Evolutionary conservation across 768 basidiomycete species (phyloP), one percentile per base, ranked within the genome.

Genomic region (Auricularia auricula-judae): DNA sequence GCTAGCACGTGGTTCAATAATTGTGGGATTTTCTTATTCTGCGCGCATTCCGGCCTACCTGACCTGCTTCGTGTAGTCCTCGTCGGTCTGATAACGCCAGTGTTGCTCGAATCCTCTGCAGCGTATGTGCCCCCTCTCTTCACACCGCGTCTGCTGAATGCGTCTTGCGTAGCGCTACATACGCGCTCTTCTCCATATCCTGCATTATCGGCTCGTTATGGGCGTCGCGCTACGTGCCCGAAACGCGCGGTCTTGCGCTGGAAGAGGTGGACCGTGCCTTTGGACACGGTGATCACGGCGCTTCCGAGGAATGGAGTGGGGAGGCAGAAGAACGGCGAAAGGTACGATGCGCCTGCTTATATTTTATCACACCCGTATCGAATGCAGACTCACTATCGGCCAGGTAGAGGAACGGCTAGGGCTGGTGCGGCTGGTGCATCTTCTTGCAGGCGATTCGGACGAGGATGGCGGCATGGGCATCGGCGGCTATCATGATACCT

Each of bases 1-100:
- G 87, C 89, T 2, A 89, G 87, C n/a, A 90, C 89, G 68, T 93
- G 91, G 91, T 69, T 83, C 33, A 92, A 92, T 70, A 93, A 93
- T 65, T 93, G 87, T 86, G 61, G 1, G 80, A 73, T 14, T 63
- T 23, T 0, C 42, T 39, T 64, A 58, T 10, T 21, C 21, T 33
- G 44, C 63, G 14, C 8, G 3, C 21, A 14, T 23, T 21, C 63
- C 39, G 43, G 54, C 7, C n/a, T 42, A n/a, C 34, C 11, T 35
- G 18, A 29, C 34, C 21, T 34, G 66, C 5, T 29, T 29, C 34
- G 14, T 21, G 21, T 62, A 91, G 90, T 92, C 70, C 73, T 91
- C 62, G 85, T 92, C 63, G 91, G 91, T 0, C 77, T 92, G 23
- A 68, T 88, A 14, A 89, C 88, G 1, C 90, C 90, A 0, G 75